Conservation (phyloP, 2,329 filamentous ascomycete genomes). For the Trichoderma atroviride region DNA sequence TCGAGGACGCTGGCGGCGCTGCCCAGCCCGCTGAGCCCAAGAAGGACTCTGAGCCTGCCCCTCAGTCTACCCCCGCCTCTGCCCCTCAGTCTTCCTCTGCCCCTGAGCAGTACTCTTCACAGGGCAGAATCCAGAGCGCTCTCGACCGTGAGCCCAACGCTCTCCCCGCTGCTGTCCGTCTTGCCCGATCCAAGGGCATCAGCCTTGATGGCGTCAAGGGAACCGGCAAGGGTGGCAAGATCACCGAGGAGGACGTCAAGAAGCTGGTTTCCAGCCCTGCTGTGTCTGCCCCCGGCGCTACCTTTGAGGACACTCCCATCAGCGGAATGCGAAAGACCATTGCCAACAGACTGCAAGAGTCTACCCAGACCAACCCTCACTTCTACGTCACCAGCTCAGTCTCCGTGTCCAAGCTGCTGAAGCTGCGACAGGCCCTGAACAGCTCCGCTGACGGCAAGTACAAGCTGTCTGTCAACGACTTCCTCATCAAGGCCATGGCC, state of each 20-base stretch:
- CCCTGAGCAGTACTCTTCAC: constrained; percentile 71
- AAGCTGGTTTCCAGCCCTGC: constrained; percentile 67
- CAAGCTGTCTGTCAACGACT: constrained; percentile 99
- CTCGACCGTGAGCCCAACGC: constrained; percentile 81
- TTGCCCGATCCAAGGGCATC: constrained; percentile 84
- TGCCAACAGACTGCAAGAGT: constrained; percentile 84
- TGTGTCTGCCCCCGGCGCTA: constrained; percentile 60
- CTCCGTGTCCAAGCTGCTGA: constrained; percentile 92
- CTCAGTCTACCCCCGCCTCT: constrained; percentile 58
- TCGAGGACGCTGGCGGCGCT: constrained; percentile 89
- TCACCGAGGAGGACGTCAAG: constrained; percentile 92
- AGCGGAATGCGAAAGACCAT: constrained; percentile 98
- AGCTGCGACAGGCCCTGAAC: constrained; percentile 94
- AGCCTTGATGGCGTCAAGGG: constrained; percentile 80
- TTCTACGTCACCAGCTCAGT: constrained; percentile 93
- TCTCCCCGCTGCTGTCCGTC: constrained; percentile 72
- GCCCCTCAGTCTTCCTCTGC: constrained; percentile 48
- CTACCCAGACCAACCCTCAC: constrained; percentile 91
- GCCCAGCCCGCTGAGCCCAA: constrained; percentile 65
- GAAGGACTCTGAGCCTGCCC: constrained; percentile 66
- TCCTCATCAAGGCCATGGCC: constrained; percentile 94
- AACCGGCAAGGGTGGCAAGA: constrained; percentile 79
- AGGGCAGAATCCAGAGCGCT: constrained; percentile 77
- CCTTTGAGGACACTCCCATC: constrained; percentile 82
- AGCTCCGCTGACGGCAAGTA: constrained; percentile 86